These are phyloP conservation scores for Boletus patriciae DNA, from an alignment of 768 basidiomycete species.

Conservation along the genomic window DNA sequence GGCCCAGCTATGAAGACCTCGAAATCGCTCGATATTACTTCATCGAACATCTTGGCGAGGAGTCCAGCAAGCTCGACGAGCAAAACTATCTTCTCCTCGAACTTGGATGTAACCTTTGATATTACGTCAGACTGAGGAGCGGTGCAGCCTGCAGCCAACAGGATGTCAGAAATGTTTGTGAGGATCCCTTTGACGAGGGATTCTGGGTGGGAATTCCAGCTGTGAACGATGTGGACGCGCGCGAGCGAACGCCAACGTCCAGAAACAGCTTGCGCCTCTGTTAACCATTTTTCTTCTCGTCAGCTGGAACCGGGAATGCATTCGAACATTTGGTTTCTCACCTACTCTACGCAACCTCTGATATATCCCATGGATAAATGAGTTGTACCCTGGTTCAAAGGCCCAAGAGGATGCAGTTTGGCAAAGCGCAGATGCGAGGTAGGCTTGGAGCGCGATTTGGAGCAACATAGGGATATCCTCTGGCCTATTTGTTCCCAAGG, in stretches of 20 bases:
- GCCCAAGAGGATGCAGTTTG: constrained; percentile 6
- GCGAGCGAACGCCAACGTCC: constrained; percentile 14
- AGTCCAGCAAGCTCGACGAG: constrained; percentile 13
- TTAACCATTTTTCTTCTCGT: neutral
- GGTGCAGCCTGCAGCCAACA: constrained; percentile 9
- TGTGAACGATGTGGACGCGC: constrained; percentile 1
- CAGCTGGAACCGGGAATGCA: neutral
- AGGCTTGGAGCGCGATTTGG: constrained; percentile 10
- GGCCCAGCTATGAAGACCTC: constrained; percentile 6
- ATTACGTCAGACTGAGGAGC: neutral
- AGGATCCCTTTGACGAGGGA: constrained; percentile 2
- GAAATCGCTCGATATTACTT: constrained; percentile 14
- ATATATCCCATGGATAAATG: constrained; percentile 10
- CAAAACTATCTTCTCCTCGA: constrained; percentile 2
- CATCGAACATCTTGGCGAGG: constrained; percentile 11
- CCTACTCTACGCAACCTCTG: constrained; percentile 7
- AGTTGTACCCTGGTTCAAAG: neutral
- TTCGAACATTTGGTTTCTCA: neutral
- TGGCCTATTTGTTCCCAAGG: neutral
- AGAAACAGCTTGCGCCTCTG: constrained; percentile 15
- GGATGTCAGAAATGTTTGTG: constrained; percentile 3
- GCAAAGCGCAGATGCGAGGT: constrained; percentile 3
- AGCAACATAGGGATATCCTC: constrained; percentile 11
- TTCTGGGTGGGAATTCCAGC: neutral
- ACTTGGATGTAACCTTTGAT: neutral